These are phyloP conservation scores for Salvia splendens DNA, from an alignment of 257 asterid species.

Conservation along the genomic window DNA sequence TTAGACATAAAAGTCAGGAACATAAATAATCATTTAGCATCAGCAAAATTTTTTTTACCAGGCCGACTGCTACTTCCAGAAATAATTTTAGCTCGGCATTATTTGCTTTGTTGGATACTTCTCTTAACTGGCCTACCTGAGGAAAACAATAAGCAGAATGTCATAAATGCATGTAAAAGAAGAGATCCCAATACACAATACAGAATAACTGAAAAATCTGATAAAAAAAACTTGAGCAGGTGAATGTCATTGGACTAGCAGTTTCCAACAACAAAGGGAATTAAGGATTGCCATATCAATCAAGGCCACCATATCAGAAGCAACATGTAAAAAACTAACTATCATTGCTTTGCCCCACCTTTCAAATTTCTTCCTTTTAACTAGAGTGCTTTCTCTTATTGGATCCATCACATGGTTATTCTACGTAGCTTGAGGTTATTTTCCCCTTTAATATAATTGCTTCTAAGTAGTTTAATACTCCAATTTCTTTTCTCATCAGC, in stretches of 20 bases:
- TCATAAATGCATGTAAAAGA: conserved; percentile 16
- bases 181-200: background rate
- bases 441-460: background rate
- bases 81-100: conserved; percentile 75
- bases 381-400: background rate
- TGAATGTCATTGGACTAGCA: background rate
- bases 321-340: background rate
- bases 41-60: conserved; percentile 43
- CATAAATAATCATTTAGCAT: conserved; percentile 20
- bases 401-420: background rate
- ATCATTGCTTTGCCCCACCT: background rate
- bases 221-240: background rate
- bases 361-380: background rate
- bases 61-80: conserved; percentile 66
- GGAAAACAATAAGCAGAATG: conserved; percentile 21
- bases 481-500: too few species aligned
- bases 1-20: conserved; percentile 6
- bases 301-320: background rate
- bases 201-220: conserved; percentile 5
- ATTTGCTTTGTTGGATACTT: conserved; percentile 64
- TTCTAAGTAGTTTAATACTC: too few species aligned
- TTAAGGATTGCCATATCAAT: background rate
- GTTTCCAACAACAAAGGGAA: background rate
- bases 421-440: background rate
- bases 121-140: conserved; percentile 83